Conservation (phyloP, 2,329 filamentous ascomycete genomes). For the Thelonectria discophora region DNA sequence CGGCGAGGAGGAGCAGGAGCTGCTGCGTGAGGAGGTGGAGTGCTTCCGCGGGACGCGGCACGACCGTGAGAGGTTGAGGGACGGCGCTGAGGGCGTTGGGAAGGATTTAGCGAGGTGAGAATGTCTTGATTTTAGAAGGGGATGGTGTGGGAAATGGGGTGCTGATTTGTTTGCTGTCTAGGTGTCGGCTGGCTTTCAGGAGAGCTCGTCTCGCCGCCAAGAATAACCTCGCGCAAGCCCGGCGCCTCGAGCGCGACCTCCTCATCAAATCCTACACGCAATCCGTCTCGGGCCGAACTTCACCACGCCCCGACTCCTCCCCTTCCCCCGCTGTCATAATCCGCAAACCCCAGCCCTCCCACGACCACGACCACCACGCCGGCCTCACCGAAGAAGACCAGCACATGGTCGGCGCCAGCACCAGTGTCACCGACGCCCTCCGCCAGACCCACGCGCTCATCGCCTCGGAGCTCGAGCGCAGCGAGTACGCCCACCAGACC, state of each 20-base stretch:
- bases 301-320: constrained; percentile 39
- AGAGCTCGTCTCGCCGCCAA: constrained; percentile 84
- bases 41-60: constrained; percentile 67
- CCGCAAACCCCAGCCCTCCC: constrained; percentile 43
- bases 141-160: background rate
- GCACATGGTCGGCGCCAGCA: constrained; percentile 76
- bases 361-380: constrained; percentile 44
- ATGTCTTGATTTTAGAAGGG: background rate
- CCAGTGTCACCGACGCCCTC: constrained; percentile 84
- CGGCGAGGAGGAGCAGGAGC: constrained; percentile 83
- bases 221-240: constrained; percentile 75
- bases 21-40: constrained; percentile 79
- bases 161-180: constrained; percentile 40
- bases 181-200: constrained; percentile 74
- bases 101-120: constrained; percentile 75
- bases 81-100: constrained; percentile 71
- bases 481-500: constrained; percentile 89
- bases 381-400: constrained; percentile 72
- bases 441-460: constrained; percentile 88
- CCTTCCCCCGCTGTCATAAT: constrained; percentile 24
- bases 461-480: constrained; percentile 82
- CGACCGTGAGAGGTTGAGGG: constrained; percentile 71
- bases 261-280: constrained; percentile 73
- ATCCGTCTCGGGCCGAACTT: constrained; percentile 48
- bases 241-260: constrained; percentile 78